Percentiles rank a stretch among this genome's conserved stretches.
Evolutionary conservation across 2,329 filamentous ascomycete genomes (phyloP).

Genomic region (Hypoxylon sp.): DNA sequence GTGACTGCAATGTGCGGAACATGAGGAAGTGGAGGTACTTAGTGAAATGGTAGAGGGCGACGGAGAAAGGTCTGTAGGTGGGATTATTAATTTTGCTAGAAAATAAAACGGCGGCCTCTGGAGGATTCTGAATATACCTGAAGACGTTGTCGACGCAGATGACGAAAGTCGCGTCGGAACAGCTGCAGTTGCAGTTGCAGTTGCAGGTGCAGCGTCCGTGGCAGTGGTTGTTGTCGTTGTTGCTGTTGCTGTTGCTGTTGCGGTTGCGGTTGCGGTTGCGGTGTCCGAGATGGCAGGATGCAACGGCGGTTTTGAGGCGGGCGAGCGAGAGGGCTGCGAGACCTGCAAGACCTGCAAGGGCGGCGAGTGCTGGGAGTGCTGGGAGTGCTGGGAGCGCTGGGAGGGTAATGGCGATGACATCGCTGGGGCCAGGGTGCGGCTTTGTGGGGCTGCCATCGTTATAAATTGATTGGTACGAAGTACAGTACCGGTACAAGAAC

Average conservation of each 20-base stretch:
- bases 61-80: constrained; percentile 42
- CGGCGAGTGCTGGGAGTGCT: constrained; percentile 22
- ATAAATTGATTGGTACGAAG: constrained; percentile 40
- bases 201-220: constrained; percentile 4
- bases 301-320: constrained; percentile 30
- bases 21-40: constrained; percentile 48
- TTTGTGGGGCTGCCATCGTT: constrained; percentile 45
- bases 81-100: constrained; percentile 36
- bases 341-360: constrained; percentile 26
- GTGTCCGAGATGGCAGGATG: constrained; percentile 29
- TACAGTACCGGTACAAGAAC: constrained; percentile 20
- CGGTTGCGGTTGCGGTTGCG: neutral
- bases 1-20: constrained; percentile 50
- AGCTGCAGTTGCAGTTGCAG: constrained; percentile 1
- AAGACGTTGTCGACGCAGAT: constrained; percentile 22
- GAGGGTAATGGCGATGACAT: constrained; percentile 43
- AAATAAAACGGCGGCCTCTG: constrained; percentile 23
- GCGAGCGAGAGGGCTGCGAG: constrained; percentile 30
- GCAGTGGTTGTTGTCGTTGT: constrained; percentile 6
- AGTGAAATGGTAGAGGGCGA: constrained; percentile 44
- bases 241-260: neutral
- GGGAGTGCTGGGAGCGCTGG: constrained; percentile 9
- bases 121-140: constrained; percentile 41
- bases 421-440: constrained; percentile 37
- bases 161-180: constrained; percentile 37